Evolutionary conservation across 768 basidiomycete genomes (phyloP).

Genomic region (Trametes meyenii): DNA sequence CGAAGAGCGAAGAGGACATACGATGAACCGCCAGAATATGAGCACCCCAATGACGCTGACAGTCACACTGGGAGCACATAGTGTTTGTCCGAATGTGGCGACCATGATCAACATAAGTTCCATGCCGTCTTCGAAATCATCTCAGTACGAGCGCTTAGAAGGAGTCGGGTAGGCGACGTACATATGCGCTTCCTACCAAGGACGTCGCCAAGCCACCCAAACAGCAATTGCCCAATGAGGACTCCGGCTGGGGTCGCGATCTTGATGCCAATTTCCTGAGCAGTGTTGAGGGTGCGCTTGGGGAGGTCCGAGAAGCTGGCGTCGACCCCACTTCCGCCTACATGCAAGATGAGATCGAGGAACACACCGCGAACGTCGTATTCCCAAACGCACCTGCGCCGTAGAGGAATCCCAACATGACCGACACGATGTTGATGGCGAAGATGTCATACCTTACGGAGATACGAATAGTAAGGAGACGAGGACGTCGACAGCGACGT

Average conservation of each 20-base stretch:
- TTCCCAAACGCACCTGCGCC: slow-evolving; percentile 14
- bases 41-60: slow-evolving; percentile 46
- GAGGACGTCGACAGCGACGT: neutral
- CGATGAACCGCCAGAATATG: slow-evolving; percentile 50
- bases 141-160: neutral
- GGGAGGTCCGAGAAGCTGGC: neutral
- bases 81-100: slow-evolving; percentile 42
- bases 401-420: slow-evolving; percentile 51
- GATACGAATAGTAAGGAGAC: neutral
- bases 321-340: slow-evolving; percentile 8
- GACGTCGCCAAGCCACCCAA: slow-evolving; percentile 49
- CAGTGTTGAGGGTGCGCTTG: slow-evolving; percentile 38
- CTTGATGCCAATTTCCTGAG: slow-evolving; percentile 52
- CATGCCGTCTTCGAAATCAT: slow-evolving; percentile 44
- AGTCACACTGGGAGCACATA: slow-evolving; percentile 41
- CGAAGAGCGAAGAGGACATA: slow-evolving; percentile 26
- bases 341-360: neutral
- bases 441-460: slow-evolving; percentile 39
- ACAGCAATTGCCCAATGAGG: slow-evolving; percentile 45
- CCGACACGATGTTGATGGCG: slow-evolving; percentile 49
- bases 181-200: slow-evolving; percentile 45
- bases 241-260: slow-evolving; percentile 46
- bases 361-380: neutral
- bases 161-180: slow-evolving; percentile 16
- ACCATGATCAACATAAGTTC: slow-evolving; percentile 44